Evolutionary conservation across 805 yeast species (phyloP).

Genomic region (Diddensiella santjacobensis): DNA sequence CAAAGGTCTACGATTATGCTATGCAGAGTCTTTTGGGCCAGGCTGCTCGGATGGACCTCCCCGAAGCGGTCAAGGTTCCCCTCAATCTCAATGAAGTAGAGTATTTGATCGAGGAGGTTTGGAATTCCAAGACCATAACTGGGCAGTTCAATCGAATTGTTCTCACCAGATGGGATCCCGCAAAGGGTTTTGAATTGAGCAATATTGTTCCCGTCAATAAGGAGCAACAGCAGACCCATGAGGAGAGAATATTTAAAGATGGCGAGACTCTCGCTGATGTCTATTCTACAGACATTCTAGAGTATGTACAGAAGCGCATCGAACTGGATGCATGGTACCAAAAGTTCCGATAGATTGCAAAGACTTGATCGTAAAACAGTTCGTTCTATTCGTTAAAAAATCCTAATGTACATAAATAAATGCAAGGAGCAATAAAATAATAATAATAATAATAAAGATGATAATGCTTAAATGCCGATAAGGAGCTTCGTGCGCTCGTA

Average conservation of each 20-base stretch:
- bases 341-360: constrained; percentile 39
- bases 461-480: constrained; percentile 51
- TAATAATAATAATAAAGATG: constrained; percentile 9
- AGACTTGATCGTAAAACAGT: background rate
- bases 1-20: constrained; percentile 78
- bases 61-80: constrained; percentile 68
- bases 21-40: constrained; percentile 84
- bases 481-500: constrained; percentile 79
- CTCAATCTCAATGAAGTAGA: constrained; percentile 63
- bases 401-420: background rate
- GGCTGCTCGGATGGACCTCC: constrained; percentile 68
- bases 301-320: constrained; percentile 58
- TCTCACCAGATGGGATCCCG: constrained; percentile 80
- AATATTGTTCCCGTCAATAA: constrained; percentile 85
- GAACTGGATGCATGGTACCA: constrained; percentile 73
- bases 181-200: constrained; percentile 52
- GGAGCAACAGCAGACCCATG: constrained; percentile 81
- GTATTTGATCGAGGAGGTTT: constrained; percentile 86
- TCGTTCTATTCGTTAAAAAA: background rate
- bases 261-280: constrained; percentile 60
- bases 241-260: constrained; percentile 65
- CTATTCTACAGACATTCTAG: constrained; percentile 57
- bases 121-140: constrained; percentile 84
- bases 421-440: background rate
- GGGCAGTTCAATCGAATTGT: constrained; percentile 77